Conservation (phyloP, 2,329 filamentous ascomycete genomes). For the Colletotrichum salicis region DNA sequence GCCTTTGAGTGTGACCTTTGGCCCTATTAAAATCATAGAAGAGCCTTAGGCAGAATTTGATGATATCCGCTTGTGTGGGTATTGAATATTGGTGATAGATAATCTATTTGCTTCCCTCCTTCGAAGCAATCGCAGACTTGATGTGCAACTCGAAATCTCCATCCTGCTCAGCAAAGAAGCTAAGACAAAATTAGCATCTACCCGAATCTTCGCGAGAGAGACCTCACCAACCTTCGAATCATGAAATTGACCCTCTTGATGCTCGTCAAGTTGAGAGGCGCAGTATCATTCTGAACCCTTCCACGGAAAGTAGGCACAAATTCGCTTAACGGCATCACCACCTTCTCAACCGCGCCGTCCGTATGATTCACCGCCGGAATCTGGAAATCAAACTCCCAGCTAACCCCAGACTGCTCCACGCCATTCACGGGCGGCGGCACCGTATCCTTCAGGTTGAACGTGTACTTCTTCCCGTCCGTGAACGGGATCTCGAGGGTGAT, state of each 20-base stretch:
- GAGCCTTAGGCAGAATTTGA: rapidly evolving
- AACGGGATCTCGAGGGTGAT: conserved; percentile 63
- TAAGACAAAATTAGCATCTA: conserved; percentile 44
- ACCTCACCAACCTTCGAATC: conserved; percentile 76
- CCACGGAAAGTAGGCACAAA: conserved; percentile 81
- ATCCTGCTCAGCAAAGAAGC: conserved; percentile 79
- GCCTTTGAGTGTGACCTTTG: background rate
- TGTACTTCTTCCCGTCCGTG: conserved; percentile 75
- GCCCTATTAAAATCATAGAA: rapidly evolving
- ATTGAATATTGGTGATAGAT: background rate
- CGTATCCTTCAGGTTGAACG: conserved; percentile 78
- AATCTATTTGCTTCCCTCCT: background rate
- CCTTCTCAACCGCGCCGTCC: conserved; percentile 40
- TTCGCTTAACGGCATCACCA: conserved; percentile 71
- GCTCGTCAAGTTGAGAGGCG: conserved; percentile 65
- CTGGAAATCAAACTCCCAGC: conserved; percentile 78
- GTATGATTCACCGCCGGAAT: conserved; percentile 37
- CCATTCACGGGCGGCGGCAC: conserved; percentile 69
- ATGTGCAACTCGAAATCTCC: conserved; percentile 64
- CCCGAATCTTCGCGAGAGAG: rapidly evolving
- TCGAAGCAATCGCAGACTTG: conserved; percentile 24
- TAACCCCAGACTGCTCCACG: conserved; percentile 75
- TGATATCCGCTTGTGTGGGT: background rate
- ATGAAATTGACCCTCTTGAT: conserved; percentile 79
- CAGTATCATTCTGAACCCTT: conserved; percentile 67